phyloP scores from a whole-genome alignment of 2,329 filamentous ascomycete genomes.

The Conoideocrella luteorostrata region DNA sequence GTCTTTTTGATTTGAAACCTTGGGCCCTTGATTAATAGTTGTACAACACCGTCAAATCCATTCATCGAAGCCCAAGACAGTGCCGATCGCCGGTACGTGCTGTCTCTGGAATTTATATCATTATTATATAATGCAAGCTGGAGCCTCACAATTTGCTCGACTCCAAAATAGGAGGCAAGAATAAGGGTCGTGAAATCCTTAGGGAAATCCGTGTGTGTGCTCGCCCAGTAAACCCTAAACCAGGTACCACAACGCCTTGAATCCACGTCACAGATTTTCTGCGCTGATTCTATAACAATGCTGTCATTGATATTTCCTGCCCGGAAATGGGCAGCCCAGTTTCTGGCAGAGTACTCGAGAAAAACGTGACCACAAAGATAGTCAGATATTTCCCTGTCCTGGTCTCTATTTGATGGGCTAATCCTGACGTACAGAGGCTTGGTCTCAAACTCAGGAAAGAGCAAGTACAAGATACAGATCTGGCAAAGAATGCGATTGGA shows the following conservation, averaged over 20 bases:
- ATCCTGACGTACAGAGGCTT: too few relatives aligned
- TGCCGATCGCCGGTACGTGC: neutral
- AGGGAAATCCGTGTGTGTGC: neutral
- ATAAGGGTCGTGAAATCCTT: neutral
- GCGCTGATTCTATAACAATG: neutral
- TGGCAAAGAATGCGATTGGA: slow-evolving; percentile 12
- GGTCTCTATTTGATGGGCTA: too few relatives aligned
- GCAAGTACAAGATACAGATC: slow-evolving; percentile 12
- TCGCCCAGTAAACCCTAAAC: neutral
- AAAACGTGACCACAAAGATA: too few relatives aligned
- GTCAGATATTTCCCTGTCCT: too few relatives aligned
- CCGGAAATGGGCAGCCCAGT: slow-evolving; percentile 12
- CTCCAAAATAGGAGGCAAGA: slow-evolving; percentile 6
- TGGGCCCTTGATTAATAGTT: neutral
- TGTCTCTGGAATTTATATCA: neutral
- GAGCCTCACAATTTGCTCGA: neutral
- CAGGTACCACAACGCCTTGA: neutral
- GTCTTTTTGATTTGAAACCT: neutral
- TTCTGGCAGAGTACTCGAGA: slow-evolving; percentile 11
- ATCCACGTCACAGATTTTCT: neutral
- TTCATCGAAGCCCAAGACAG: slow-evolving; percentile 6
- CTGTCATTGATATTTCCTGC: too few relatives aligned
- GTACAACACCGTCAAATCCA: slow-evolving; percentile 2
- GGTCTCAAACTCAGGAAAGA: slow-evolving; percentile 6
- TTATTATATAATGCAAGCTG: neutral